Evolutionary conservation across 2,329 filamentous ascomycete species (phyloP), one percentile per base, ranked within the genome.

Genomic region (Fusarium drepaniforme): DNA sequence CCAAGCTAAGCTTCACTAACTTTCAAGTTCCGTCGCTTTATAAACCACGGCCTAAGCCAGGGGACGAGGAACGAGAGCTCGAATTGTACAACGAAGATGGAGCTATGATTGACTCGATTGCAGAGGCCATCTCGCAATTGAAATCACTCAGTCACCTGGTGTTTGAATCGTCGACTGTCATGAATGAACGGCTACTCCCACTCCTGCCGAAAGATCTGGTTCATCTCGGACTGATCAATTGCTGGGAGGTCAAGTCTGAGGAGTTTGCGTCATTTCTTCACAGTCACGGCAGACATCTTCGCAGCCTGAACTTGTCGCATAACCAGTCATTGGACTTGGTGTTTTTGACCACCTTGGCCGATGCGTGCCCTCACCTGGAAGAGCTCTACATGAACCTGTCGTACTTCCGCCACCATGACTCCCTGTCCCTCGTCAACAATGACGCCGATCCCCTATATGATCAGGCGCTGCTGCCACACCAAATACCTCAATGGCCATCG

Each of bases 401-500:
- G 16, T 97, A 95, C 79, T 96, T 91, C 82, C 93, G 92, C 73
- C 89, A 91, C 46, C 90, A 94, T 68, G 86, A 88, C 63, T 90
- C 89, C 58, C 90, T 75, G 33, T 79, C 77, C 30, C 30, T 71
- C 16, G 37, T 92, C 74, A 90, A 90, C 59, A 79, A 78, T 73
- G 93, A 97, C 78, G 91, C 92, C 1, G 91, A 94, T 68, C 94
- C 95, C 0, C 87, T 91, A 59, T 98, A 96, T 79, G 90, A 93
- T 1, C 85, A 89, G 23, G 87, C 96, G 2, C 85, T 98, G n/a
- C 82, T 83, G 1, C 85, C 87, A 13, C 85, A 87, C 21, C 90
- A 97, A 72, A 83, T 92, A 7, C 96, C 96, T 0, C 90, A 88
- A 1, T 98, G 96, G 96, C 96, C 96, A 3, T 80, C 86, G 7